phyloP scores from a whole-genome alignment of 345 rosid genomes.

The Populus alba region DNA sequence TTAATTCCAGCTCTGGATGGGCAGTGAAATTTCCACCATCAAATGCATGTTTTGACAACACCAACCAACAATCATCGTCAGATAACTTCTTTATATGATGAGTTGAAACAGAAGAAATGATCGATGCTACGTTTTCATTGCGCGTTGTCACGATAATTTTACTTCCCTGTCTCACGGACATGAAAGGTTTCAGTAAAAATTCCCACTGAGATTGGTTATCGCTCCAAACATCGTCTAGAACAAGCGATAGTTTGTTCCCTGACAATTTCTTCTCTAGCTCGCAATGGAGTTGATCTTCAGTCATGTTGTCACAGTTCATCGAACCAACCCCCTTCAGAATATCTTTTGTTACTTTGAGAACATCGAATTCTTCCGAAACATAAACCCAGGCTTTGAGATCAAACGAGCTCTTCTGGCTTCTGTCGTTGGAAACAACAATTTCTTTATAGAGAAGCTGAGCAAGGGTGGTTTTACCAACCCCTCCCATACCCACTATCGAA shows the following conservation, averaged over 20 bases:
- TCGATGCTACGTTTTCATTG: not conserved
- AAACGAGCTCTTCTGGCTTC: not conserved
- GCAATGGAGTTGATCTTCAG: too few species aligned
- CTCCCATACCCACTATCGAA: constrained; percentile 22
- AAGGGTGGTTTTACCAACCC: constrained; percentile 1
- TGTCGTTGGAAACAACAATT: not conserved
- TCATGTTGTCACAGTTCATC: not conserved
- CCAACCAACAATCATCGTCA: not conserved
- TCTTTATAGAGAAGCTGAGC: not conserved
- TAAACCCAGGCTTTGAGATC: constrained; percentile 2
- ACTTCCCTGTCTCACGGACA: not conserved
- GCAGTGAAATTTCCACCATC: not conserved
- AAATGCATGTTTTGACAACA: not conserved
- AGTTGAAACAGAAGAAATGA: not conserved
- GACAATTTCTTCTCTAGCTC: too few species aligned
- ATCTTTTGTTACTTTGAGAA: not conserved
- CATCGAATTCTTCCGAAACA: not conserved
- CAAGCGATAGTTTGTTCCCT: not conserved
- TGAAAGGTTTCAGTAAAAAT: not conserved
- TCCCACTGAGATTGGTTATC: not conserved
- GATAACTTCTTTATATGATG: not conserved
- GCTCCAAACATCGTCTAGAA: not conserved
- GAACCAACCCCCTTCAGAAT: not conserved
- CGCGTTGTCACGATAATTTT: not conserved
- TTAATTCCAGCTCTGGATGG: not conserved